These are phyloP conservation scores for Penicillium sp. DNA, from an alignment of 2,329 filamentous ascomycete genomes.

Conservation along the genomic window DNA sequence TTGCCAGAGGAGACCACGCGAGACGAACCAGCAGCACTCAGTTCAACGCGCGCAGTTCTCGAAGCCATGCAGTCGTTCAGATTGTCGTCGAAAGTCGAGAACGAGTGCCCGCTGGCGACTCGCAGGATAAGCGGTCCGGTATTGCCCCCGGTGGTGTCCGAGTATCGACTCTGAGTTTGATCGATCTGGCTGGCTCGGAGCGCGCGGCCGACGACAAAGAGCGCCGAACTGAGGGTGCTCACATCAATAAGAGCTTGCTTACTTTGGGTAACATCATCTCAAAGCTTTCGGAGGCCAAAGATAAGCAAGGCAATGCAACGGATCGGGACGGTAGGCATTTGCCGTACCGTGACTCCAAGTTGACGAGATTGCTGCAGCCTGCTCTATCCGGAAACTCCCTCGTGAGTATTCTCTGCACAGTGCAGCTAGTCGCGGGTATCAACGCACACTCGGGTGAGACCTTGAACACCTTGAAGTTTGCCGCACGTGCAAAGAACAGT, in stretches of 20 bases:
- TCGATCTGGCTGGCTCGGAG: conserved; percentile 94
- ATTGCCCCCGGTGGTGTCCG: conserved; percentile 84
- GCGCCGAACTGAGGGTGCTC: conserved; percentile 87
- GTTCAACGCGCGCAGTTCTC: conserved; percentile 93
- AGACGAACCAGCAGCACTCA: conserved; percentile 91
- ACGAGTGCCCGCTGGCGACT: conserved; percentile 63
- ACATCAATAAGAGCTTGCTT: conserved; percentile 97
- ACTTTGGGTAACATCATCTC: conserved; percentile 95
- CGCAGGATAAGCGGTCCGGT: conserved; percentile 66
- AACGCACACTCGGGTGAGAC: conserved; percentile 83
- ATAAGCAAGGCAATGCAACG: conserved; percentile 70
- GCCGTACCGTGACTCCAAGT: conserved; percentile 95
- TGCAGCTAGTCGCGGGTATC: conserved; percentile 76
- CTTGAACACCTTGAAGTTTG: conserved; percentile 94
- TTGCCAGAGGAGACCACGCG: conserved; percentile 89
- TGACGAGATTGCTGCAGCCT: conserved; percentile 88
- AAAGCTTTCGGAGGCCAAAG: conserved; percentile 84
- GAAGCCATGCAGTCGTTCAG: conserved; percentile 97
- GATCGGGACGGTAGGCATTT: conserved; percentile 91
- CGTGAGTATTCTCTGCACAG: conserved; percentile 96
- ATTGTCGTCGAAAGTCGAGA: conserved; percentile 98
- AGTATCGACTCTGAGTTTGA: conserved; percentile 91
- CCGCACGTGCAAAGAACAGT: conserved; percentile 93
- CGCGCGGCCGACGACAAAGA: conserved; percentile 95
- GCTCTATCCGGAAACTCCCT: conserved; percentile 91